Base-by-base conservation (phyloP, 2,329 filamentous ascomycete genomes). In the Daldinia sp. region DNA sequence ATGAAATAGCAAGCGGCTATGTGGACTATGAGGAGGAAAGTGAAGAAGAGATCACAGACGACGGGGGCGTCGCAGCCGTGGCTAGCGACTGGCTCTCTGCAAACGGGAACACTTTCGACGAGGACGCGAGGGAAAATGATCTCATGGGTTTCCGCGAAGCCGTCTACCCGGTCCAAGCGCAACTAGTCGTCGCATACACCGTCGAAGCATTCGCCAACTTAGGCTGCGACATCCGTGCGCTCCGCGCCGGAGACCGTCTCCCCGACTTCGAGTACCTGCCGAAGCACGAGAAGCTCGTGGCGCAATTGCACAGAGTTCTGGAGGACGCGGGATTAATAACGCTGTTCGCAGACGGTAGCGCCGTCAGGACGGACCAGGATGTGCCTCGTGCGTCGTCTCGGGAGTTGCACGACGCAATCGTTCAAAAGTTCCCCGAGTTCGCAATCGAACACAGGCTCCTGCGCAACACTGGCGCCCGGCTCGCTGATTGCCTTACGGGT, bases 401-500 rank as follows among this genome's bases (percentile, higher is more conserved):
- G 37, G 35, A 46, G 20, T 23, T 66, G 6, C 46, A 62, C 30
- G 33, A 42, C 44, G 44, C 42, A 18, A 64, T 68, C 26, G 26
- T 68, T 42, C 42, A 57, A 18, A 63, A 72, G 10, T 78, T 75
- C 37, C 81, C 82, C 0, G 66, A 76, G 4, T 78, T 83, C 63
- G 70, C 58, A 1, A 73, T 63, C 5, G 79, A 78, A 18, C 72
- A 77, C 30, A 70, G 76, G 18, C 78, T 84, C 0, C 65, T 81
- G 0, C 56, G 76, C 12, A 73, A 72, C 3, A 79, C 77, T 0
- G 82, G 79, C 0, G 62, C 77, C 0, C 60, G 72, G 6, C 74
- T 85, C 0, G 81, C 82, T 1, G 75, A 78, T 0, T 82, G 79
- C 56, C 74, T 86, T 0, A 72, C 71, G 0, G 83, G 82, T 0